Conservation (phyloP, 2,329 filamentous ascomycete species). For the Plectosphaerella cucumerina region DNA sequence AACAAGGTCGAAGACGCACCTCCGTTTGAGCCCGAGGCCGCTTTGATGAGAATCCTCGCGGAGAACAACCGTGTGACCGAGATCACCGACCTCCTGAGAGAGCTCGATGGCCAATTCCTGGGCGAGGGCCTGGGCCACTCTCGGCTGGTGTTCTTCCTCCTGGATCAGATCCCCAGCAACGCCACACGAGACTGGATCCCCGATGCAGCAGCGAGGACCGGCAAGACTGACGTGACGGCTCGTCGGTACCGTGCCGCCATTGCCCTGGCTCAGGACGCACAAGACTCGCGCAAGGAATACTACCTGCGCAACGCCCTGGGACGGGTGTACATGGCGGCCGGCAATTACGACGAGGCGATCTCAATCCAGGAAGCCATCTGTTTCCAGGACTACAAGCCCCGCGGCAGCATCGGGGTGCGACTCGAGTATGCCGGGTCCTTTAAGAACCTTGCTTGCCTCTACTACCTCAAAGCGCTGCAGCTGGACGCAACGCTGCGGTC, state of each 20-base stretch:
- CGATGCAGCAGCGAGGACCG: conserved; percentile 30
- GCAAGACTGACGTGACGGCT: conserved; percentile 23
- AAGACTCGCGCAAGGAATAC: conserved; percentile 29
- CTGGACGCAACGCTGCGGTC: conserved; percentile 11
- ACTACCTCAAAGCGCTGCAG: conserved; percentile 15
- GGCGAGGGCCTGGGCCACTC: conserved; percentile 13
- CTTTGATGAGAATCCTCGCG: conserved; percentile 30
- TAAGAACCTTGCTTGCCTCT: conserved; percentile 31
- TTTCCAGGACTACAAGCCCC: conserved; percentile 30
- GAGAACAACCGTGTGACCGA: conserved; percentile 29
- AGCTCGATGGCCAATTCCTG: conserved; percentile 22
- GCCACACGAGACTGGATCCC: conserved; percentile 32
- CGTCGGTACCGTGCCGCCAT: conserved; percentile 26
- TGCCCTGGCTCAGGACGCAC: conserved; percentile 23
- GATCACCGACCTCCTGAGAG: conserved; percentile 28
- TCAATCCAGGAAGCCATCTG: conserved; percentile 30
- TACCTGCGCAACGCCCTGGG: conserved; percentile 33
- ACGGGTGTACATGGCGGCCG: conserved; percentile 27
- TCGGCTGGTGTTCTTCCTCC: conserved; percentile 28
- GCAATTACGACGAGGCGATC: conserved; percentile 28
- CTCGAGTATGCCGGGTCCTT: conserved; percentile 35
- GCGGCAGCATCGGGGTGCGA: conserved; percentile 33
- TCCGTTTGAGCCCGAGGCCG: conserved; percentile 31
- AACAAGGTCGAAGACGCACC: conserved; percentile 20
- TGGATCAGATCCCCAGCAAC: conserved; percentile 27